Percentiles rank a stretch among this genome's conserved stretches.
These are phyloP conservation scores for Trichoderma gracile DNA, from an alignment of 2,329 filamentous ascomycete species.

Conservation along the genomic window DNA sequence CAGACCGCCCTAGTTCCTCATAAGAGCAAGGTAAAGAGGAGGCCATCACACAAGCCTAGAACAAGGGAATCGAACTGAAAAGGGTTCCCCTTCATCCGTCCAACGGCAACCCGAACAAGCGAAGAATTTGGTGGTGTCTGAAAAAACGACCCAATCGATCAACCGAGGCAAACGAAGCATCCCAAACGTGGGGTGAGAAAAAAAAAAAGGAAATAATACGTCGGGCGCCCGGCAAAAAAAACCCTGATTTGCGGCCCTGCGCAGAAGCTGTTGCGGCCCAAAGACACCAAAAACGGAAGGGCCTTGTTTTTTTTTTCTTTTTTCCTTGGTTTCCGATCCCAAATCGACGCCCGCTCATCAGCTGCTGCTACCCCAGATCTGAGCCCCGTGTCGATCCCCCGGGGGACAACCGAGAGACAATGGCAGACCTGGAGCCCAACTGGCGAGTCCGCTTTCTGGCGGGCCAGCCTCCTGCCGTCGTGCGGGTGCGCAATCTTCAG, in stretches of 20 bases:
- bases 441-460: constrained; percentile 33
- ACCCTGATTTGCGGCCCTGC: constrained; percentile 4
- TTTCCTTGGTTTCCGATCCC: background rate
- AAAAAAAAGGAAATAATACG: background rate
- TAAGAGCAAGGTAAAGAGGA: background rate
- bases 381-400: background rate
- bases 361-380: background rate
- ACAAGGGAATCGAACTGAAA: background rate
- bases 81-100: background rate
- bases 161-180: background rate
- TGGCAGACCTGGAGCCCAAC: constrained; percentile 30
- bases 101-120: background rate
- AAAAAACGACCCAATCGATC: background rate
- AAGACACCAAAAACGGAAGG: constrained; percentile 1
- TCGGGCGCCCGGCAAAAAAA: constrained; percentile 13
- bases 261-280: background rate
- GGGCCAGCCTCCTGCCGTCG: constrained; percentile 44
- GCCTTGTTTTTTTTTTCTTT: background rate
- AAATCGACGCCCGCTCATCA: background rate
- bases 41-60: background rate
- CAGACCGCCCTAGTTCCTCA: background rate
- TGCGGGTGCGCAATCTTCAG: constrained; percentile 64
- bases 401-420: constrained; percentile 28
- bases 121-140: background rate
- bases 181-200: background rate